Evolutionary conservation across 345 rosid species (phyloP).

Genomic region (Eucalyptus leucophloia): DNA sequence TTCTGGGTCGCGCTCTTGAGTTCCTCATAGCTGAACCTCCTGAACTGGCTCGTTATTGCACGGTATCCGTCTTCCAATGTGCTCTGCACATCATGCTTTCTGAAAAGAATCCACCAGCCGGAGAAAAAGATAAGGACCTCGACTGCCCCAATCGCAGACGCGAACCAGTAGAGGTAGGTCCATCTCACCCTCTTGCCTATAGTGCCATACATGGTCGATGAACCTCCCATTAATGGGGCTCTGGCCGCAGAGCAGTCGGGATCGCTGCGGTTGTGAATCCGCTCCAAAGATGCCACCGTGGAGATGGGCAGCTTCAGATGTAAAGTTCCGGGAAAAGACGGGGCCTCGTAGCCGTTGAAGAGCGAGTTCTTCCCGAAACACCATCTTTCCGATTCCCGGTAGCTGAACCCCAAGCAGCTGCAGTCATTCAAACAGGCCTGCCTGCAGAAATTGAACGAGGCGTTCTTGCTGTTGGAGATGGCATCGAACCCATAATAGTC

Average conservation of each 20-base stretch:
- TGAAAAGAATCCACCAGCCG: conserved; percentile 19
- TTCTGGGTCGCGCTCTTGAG: conserved; percentile 19
- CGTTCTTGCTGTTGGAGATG: accelerated
- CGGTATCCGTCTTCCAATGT: conserved; percentile 9
- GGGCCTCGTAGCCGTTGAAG: conserved; percentile 16
- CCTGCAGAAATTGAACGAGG: conserved; percentile 8
- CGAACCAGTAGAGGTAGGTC: conserved; percentile 24
- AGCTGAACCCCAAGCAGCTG: conserved; percentile 22
- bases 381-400: neutral
- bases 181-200: conserved; percentile 9
- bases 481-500: conserved; percentile 29
- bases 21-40: conserved; percentile 14
- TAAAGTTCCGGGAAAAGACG: conserved; percentile 5
- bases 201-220: conserved; percentile 1
- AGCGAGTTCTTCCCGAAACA: conserved; percentile 8
- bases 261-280: neutral
- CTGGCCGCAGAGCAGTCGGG: neutral
- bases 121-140: conserved; percentile 8
- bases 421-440: conserved; percentile 13
- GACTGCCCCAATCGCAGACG: conserved; percentile 9
- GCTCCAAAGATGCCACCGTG: neutral
- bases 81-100: neutral
- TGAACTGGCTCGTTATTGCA: conserved; percentile 5
- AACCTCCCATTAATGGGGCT: neutral
- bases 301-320: conserved; percentile 15